Percentiles rank a stretch among this genome's conserved stretches.
Conservation (phyloP, 2,329 filamentous ascomycete genomes). For the Neurospora sp. region DNA sequence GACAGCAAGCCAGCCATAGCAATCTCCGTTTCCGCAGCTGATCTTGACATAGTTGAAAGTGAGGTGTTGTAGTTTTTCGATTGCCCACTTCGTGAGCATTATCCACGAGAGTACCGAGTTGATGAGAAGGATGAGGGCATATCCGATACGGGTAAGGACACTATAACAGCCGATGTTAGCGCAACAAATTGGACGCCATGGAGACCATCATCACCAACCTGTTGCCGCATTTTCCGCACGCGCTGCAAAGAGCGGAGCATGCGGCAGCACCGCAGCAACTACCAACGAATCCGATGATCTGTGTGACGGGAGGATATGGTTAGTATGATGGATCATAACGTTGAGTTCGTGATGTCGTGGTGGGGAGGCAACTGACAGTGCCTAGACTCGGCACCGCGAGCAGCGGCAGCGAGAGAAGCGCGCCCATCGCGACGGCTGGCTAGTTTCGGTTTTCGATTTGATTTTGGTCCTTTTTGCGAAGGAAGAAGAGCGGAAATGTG, state of each 20-base stretch:
- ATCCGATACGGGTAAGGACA: constrained; percentile 93
- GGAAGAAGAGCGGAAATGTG: not conserved
- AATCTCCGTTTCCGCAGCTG: constrained; percentile 80
- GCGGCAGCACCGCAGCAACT: constrained; percentile 96
- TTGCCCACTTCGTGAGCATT: constrained; percentile 97
- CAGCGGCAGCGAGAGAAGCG: constrained; percentile 79
- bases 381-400: constrained; percentile 78
- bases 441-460: not conserved
- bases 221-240: constrained; percentile 94
- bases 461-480: too few relatives aligned
- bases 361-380: constrained; percentile 52
- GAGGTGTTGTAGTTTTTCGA: constrained; percentile 87
- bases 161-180: constrained; percentile 33
- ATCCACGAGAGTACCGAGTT: constrained; percentile 98
- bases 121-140: constrained; percentile 85
- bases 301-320: constrained; percentile 13
- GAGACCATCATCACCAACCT: constrained; percentile 44
- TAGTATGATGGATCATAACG: constrained; percentile 1
- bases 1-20: constrained; percentile 91
- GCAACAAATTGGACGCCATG: not conserved
- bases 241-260: constrained; percentile 89
- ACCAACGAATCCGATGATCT: constrained; percentile 69
- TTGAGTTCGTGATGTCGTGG: not conserved
- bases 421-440: constrained; percentile 58
- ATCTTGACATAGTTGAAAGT: constrained; percentile 96